Evolutionary conservation across 2,329 filamentous ascomycete species (phyloP).

Genomic region (Epichloe gansuensis): DNA sequence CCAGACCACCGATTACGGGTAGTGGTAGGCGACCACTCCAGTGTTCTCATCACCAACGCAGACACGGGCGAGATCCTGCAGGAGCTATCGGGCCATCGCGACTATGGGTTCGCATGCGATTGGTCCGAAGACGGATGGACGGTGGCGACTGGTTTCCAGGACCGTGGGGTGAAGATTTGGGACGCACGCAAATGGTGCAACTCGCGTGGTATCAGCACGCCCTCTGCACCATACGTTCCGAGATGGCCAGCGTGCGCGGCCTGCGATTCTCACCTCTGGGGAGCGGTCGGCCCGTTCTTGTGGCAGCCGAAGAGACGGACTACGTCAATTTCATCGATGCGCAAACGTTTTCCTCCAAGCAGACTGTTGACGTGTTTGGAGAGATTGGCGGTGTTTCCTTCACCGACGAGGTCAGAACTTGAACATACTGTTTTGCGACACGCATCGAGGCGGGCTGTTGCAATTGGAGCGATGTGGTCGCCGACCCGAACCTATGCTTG

Average conservation of each 20-base stretch:
- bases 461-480: conserved; percentile 40
- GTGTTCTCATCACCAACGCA: conserved; percentile 56
- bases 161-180: conserved; percentile 62
- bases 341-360: conserved; percentile 49
- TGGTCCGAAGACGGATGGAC: conserved; percentile 70
- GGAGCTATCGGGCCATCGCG: conserved; percentile 49
- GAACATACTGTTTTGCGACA: conserved; percentile 56
- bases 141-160: conserved; percentile 66
- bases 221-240: conserved; percentile 44
- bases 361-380: conserved; percentile 63
- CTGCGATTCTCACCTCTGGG: conserved; percentile 62
- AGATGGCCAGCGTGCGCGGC: conserved; percentile 57
- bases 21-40: conserved; percentile 56
- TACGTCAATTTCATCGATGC: conserved; percentile 60
- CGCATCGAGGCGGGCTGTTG: conserved; percentile 52
- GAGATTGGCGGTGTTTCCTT: conserved; percentile 60
- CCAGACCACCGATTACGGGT: conserved; percentile 60
- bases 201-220: conserved; percentile 34
- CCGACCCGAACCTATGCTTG: conserved; percentile 16
- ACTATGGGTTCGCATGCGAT: conserved; percentile 65
- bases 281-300: conserved; percentile 52
- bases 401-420: conserved; percentile 55
- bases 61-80: conserved; percentile 50
- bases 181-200: conserved; percentile 59
- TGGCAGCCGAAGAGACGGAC: conserved; percentile 67